Conservation (phyloP, 2,329 filamentous ascomycete genomes). For the Tolypocladium nubicola region DNA sequence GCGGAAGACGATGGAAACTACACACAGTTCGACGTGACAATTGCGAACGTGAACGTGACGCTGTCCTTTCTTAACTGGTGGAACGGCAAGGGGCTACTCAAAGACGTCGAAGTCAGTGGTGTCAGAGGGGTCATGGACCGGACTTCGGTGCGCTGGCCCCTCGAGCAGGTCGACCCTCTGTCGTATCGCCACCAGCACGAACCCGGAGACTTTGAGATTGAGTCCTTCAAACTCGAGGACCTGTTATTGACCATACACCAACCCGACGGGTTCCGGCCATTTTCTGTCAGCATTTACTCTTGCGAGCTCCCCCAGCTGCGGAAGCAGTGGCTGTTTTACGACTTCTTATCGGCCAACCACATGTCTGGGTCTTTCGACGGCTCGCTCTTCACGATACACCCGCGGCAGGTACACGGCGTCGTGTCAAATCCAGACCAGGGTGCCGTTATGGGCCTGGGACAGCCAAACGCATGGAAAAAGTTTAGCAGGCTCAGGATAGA, state of each 20-base stretch:
- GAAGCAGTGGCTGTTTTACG: constrained; percentile 97
- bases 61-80: constrained; percentile 98
- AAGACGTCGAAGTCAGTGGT: constrained; percentile 88
- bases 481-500: constrained; percentile 89
- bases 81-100: constrained; percentile 85
- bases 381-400: constrained; percentile 94
- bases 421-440: constrained; percentile 48
- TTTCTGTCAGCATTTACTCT: constrained; percentile 88
- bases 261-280: constrained; percentile 83
- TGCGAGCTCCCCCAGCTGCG: constrained; percentile 87
- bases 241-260: constrained; percentile 86
- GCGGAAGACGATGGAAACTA: constrained; percentile 81
- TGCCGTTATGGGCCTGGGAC: constrained; percentile 45
- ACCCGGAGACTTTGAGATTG: constrained; percentile 92
- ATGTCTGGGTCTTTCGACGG: constrained; percentile 95
- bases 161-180: constrained; percentile 63
- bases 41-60: constrained; percentile 92
- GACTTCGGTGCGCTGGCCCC: constrained; percentile 63
- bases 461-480: constrained; percentile 80
- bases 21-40: constrained; percentile 91
- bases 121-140: constrained; percentile 88
- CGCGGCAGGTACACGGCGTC: constrained; percentile 76
- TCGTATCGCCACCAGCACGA: constrained; percentile 81
- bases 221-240: constrained; percentile 93
- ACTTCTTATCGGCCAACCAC: constrained; percentile 88